phyloP scores from a whole-genome alignment of 495 filamentous ascomycete species.

The Aspergillus nanangensis region DNA sequence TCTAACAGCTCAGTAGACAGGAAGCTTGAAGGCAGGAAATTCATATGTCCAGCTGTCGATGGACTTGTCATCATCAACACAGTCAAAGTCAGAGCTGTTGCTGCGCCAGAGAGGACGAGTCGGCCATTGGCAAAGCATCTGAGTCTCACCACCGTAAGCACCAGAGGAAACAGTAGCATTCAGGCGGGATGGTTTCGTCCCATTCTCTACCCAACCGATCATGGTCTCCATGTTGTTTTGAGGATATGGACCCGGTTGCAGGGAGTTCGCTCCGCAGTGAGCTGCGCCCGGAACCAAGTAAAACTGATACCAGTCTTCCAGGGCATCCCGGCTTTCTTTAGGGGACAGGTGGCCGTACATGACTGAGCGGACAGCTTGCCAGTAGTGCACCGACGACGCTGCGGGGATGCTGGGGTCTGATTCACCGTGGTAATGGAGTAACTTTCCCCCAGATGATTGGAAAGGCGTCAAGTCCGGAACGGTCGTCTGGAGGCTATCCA shows the following conservation, averaged over 20 bases:
- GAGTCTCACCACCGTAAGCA: constrained; percentile 30
- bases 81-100: constrained; percentile 33
- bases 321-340: constrained; percentile 27
- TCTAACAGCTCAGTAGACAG: too few relatives aligned
- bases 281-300: constrained; percentile 48
- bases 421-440: constrained; percentile 50
- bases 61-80: constrained; percentile 39
- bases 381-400: constrained; percentile 45
- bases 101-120: constrained; percentile 37
- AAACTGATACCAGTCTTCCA: constrained; percentile 50
- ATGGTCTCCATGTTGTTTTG: constrained; percentile 36
- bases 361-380: constrained; percentile 42
- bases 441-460: constrained; percentile 40
- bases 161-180: constrained; percentile 36
- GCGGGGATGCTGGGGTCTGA: constrained; percentile 44
- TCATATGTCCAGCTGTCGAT: constrained; percentile 36
- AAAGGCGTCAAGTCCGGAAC: constrained; percentile 43
- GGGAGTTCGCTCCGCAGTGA: constrained; percentile 42
- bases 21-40: constrained; percentile 25
- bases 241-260: constrained; percentile 45
- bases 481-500: constrained; percentile 27
- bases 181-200: constrained; percentile 33
- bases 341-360: constrained; percentile 40
- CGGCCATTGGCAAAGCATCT: constrained; percentile 46
- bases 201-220: constrained; percentile 53